Percentiles rank a stretch among this genome's conserved stretches.
phyloP scores from a whole-genome alignment of 306 rosid genomes.

The Cucumis sativus region DNA sequence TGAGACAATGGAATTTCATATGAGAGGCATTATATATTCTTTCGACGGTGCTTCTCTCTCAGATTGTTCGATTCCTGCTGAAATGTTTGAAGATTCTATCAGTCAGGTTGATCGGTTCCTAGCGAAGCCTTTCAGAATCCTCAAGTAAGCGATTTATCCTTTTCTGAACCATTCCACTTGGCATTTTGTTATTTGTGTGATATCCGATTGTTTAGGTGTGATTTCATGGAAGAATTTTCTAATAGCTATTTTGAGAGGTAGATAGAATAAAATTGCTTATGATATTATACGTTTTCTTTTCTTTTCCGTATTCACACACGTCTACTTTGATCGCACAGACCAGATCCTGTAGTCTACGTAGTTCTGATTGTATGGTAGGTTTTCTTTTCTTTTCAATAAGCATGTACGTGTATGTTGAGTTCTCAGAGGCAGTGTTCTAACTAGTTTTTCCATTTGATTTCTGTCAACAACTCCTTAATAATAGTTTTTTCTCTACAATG shows the following conservation, averaged over 20 bases:
- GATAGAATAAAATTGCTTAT: neutral
- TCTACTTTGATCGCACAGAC: neutral
- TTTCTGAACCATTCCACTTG: neutral
- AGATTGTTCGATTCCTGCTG: conserved; percentile 12
- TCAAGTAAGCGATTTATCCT: conserved; percentile 27
- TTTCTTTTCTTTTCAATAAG: too few species aligned
- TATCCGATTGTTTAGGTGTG: neutral
- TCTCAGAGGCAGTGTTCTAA: too few species aligned
- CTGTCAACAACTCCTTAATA: neutral
- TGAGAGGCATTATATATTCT: neutral
- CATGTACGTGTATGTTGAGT: too few species aligned
- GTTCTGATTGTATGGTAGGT: neutral
- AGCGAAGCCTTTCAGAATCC: conserved; percentile 80
- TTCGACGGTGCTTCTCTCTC: neutral
- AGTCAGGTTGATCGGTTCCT: conserved; percentile 78
- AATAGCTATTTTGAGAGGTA: neutral
- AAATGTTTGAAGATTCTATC: conserved; percentile 30
- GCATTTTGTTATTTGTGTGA: neutral
- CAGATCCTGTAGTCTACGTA: neutral
- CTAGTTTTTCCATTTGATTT: neutral
- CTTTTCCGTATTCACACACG: neutral
- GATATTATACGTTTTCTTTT: neutral
- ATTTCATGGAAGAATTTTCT: neutral
- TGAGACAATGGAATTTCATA: conserved; percentile 38
- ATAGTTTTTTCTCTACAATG: neutral